Evolutionary conservation across 352 stramenopile species (phyloP), one percentile per base, ranked within the genome.

Genomic region (Plasmopara halstedii): DNA sequence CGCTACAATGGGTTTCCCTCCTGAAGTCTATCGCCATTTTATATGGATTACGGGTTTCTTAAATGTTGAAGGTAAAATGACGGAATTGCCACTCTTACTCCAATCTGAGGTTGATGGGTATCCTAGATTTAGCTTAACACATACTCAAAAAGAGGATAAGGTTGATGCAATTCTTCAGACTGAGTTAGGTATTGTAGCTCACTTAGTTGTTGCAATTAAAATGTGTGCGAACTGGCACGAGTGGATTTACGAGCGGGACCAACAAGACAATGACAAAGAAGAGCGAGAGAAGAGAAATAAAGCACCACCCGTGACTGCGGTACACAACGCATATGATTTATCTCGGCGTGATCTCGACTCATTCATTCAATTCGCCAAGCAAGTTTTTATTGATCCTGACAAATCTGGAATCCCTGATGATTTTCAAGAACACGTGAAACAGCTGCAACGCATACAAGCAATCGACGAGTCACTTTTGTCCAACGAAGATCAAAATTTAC

Each of bases 181-280:
- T 0, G 67, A 64, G 0, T 27, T 73, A 5, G 74, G 69, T 1
- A 83, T 93, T 33, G 66, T 74, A 2, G 81, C 71, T 6, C 73
- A 83, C 19, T 34, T 93, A 22, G 56, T 78, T 0, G 74, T 78
- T 1, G 78, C 81, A 2, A 58, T 90, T 33, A 76, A 73, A 32
- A 64, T 93, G 56, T 85, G 71, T 47, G 75, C 70, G 0, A 81
- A 83, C 39, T 93, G 81, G 81, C 71, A 81, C 48, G 70, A 88
- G 41, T 93, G 76, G 78, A 67, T 85, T 40, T 90, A 87, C 42
- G 66, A 89, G 36, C 58, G 53, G 3, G 45, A 65, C 4, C 38
- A 53, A 33, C 31, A 8, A 35, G 31, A 39, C 0, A 46, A 56
- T 23, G 41, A 49, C 37, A 40, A 66, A 29, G 42, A 62, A 27